Evolutionary conservation across 371 early-diverging fungal genomes (phyloP), one percentile per base, ranked within the genome.

Genomic region (Hamiltosporidium tvaerminnensis): DNA sequence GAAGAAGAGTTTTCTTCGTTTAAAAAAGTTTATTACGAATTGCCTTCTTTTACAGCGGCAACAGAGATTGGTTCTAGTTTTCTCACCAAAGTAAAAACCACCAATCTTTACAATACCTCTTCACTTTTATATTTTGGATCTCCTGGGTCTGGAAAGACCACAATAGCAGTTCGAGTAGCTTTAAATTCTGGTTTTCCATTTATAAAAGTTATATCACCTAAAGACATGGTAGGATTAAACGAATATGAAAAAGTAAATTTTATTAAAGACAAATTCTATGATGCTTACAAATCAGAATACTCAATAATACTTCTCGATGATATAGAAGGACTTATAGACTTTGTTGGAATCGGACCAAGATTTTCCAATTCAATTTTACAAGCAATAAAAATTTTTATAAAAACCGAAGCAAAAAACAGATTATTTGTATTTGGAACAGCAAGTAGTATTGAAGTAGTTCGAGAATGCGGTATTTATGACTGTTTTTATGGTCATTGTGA

Each of bases 351-450:
- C 71, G 97, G 97, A 1, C 91, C 96, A 23, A 83, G 96, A 32
- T 96, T 98, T 78, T 91, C 91, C 34, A 98, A 94, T 78, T 71
- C 82, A 1, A 86, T 96, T 1, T 80, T 98, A 14, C 97, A 98
- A 76, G 89, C 95, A 0, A 79, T 98, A 33, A 80, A 80, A 66
- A 72, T 77, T 53, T 80, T 76, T 65, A 68, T 74, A 37, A 77
- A 76, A 61, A 69, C 64, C 30, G 75, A 77, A 55, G 47, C 67
- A 65, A 59, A 61, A 33, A 69, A 61, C 37, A 77, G 73, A 55
- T 36, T 74, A 10, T 68, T 80, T 55, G 76, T 80, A 30, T 59
- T 80, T 64, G 80, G 70, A 1, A 80, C 80, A 16, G 65, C 70
- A 1, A 59, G 65, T 47, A 56, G 53, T 55, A 56, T 66, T 16